phyloP scores from a whole-genome alignment of 2,329 filamentous ascomycete species.

The Fusarium concolor region DNA sequence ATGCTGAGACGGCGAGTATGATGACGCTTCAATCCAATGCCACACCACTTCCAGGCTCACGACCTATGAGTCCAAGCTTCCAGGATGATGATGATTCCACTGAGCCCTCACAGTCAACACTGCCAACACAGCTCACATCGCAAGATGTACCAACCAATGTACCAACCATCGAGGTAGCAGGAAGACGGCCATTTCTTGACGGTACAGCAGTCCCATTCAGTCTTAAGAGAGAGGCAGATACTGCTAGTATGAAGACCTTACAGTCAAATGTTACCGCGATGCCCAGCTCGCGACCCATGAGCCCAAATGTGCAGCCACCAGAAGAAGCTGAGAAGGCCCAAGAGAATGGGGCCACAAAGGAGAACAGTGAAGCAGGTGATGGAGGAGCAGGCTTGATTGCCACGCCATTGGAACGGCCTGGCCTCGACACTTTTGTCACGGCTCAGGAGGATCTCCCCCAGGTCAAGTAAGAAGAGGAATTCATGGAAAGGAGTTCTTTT shows the following conservation, averaged over 20 bases:
- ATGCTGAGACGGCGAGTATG: conserved; percentile 76
- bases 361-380: conserved; percentile 16
- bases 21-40: conserved; percentile 67
- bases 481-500: background rate
- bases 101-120: conserved; percentile 30
- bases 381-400: conserved; percentile 1
- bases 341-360: background rate
- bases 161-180: conserved; percentile 62
- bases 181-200: conserved; percentile 73
- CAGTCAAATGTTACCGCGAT: conserved; percentile 54
- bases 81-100: conserved; percentile 26
- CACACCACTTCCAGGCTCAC: conserved; percentile 48
- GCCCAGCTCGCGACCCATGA: conserved; percentile 47
- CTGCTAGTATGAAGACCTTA: conserved; percentile 77
- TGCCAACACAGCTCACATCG: conserved; percentile 30
- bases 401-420: conserved; percentile 49
- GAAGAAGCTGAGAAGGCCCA: background rate
- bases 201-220: conserved; percentile 81
- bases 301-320: conserved; percentile 29
- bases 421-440: conserved; percentile 67
- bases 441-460: conserved; percentile 59
- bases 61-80: conserved; percentile 49
- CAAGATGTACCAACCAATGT: conserved; percentile 52
- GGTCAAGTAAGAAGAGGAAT: conserved; percentile 36
- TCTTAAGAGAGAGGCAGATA: conserved; percentile 71